These are phyloP conservation scores for Candida takata DNA, from an alignment of 805 yeast genomes.

Conservation along the genomic window DNA sequence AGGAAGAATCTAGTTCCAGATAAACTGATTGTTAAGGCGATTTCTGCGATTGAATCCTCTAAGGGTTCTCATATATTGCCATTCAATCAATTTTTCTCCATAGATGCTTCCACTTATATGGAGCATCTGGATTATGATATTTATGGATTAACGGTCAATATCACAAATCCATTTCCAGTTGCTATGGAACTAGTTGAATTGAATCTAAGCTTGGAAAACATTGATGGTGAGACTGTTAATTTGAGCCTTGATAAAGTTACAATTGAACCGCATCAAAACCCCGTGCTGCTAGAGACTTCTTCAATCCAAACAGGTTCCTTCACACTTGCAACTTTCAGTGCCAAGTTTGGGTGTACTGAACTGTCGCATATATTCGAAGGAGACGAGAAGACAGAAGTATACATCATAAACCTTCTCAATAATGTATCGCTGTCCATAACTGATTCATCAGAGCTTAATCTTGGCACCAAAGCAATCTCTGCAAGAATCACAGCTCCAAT, in stretches of 20 bases:
- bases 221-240: constrained; percentile 5
- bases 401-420: constrained; percentile 7
- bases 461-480: constrained; percentile 15
- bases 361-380: constrained; percentile 20
- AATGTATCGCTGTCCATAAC: constrained; percentile 16
- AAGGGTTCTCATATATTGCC: constrained; percentile 1
- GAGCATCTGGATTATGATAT: constrained; percentile 9
- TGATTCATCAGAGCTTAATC: constrained; percentile 13
- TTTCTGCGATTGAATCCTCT: constrained; percentile 1
- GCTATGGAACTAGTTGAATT: constrained; percentile 5
- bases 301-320: constrained; percentile 32
- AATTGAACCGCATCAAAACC: constrained; percentile 4
- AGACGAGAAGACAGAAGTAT: constrained; percentile 2
- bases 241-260: background rate
- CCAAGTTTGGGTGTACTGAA: constrained; percentile 21
- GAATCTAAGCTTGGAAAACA: constrained; percentile 18
- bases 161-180: constrained; percentile 6
- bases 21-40: constrained; percentile 6
- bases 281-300: constrained; percentile 17
- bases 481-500: constrained; percentile 9
- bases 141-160: constrained; percentile 6
- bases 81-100: constrained; percentile 7
- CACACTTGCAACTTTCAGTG: constrained; percentile 21
- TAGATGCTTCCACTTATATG: constrained; percentile 6
- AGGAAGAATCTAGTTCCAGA: background rate